Evolutionary conservation across 495 filamentous ascomycete genomes (phyloP), one percentile per base, ranked within the genome.

Genomic region (Trichoderma virens): DNA sequence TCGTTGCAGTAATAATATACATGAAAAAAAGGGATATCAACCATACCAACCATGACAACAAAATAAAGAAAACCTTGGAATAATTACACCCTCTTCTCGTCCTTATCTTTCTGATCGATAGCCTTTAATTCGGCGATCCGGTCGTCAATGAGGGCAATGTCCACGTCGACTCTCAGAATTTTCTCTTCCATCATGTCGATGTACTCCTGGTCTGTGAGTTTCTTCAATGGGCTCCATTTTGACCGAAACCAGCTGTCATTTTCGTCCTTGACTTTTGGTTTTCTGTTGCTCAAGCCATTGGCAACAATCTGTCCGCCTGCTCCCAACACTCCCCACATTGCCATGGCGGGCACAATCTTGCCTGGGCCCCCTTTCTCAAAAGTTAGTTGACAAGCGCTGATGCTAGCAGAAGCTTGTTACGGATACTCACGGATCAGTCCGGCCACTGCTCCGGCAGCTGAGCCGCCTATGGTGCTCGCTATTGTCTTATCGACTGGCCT

Each of bases 141-240:
- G 34, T 96, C 91, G 67, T 96, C 90, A 13, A 94, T 74, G 28
- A 96, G 69, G 0, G 91, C 88, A 68, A 96, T 89, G 64, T 96
- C 89, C 8, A 85, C 89, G 67, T 96, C 85, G 25, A 96, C 74
- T 62, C 80, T 79, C 18, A 96, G 73, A 31, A 92, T 65, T 71
- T 88, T 90, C 73, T 92, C 89, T 66, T 80, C 78, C 56, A 96
- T 70, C 72, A 89, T 88, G 6, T 77, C 72, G 65, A 80, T 82
- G 67, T 95, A 96, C 43, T 95, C 88, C 59, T 88, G 82, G 68
- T 94, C 85, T 2, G 86, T 86, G 27, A 96, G 73, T 25, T 79
- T 78, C 67, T 82, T 89, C 66, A 96, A 74, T 2, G 92, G 92
- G 69, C 86, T 90, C 87, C 87, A 95, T 76, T 85, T 88, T 16